Percentiles rank a stretch among this genome's conserved stretches.
Conservation (phyloP, 495 filamentous ascomycete genomes). For the Aspergillus diversus region DNA sequence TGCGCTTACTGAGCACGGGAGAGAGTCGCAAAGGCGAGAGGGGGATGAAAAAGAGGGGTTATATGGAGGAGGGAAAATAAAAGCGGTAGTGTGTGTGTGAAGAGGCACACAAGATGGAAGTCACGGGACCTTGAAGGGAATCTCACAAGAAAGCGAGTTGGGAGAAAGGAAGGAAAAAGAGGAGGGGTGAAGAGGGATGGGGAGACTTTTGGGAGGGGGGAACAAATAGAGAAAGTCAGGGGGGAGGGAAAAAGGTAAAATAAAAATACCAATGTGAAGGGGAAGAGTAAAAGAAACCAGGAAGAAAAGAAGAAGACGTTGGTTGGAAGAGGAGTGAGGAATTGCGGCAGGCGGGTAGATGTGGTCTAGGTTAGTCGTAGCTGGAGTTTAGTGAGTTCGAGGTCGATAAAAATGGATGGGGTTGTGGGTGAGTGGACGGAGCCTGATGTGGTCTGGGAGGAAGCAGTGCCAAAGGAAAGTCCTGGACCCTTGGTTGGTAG, state of each 20-base stretch:
- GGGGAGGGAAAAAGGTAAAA: background rate
- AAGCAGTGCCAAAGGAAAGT: background rate
- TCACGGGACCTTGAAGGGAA: constrained; percentile 26
- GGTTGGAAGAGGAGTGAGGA: constrained; percentile 8
- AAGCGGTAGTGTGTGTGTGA: constrained; percentile 18
- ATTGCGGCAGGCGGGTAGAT: constrained; percentile 9
- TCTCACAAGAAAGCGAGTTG: constrained; percentile 8
- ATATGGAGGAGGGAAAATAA: constrained; percentile 15
- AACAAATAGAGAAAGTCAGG: background rate
- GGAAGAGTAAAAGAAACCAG: background rate
- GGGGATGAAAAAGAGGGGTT: constrained; percentile 22
- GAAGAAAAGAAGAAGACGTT: background rate
- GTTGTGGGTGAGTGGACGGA: constrained; percentile 5
- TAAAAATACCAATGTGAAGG: background rate
- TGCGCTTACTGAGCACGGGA: constrained; percentile 32
- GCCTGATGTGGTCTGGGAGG: background rate
- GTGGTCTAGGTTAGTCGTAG: constrained; percentile 1
- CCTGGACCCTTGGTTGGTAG: constrained; percentile 12
- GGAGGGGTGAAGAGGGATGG: background rate
- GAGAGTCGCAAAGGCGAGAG: constrained; percentile 17
- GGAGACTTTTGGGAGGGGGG: background rate
- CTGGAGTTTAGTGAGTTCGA: constrained; percentile 12
- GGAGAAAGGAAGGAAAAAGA: constrained; percentile 12
- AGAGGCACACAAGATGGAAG: constrained; percentile 23
- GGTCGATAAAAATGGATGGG: constrained; percentile 2